Percentiles rank a stretch among this genome's conserved stretches.
Conservation (phyloP, 805 yeast species). For the Spathaspora hagerdaliae region DNA sequence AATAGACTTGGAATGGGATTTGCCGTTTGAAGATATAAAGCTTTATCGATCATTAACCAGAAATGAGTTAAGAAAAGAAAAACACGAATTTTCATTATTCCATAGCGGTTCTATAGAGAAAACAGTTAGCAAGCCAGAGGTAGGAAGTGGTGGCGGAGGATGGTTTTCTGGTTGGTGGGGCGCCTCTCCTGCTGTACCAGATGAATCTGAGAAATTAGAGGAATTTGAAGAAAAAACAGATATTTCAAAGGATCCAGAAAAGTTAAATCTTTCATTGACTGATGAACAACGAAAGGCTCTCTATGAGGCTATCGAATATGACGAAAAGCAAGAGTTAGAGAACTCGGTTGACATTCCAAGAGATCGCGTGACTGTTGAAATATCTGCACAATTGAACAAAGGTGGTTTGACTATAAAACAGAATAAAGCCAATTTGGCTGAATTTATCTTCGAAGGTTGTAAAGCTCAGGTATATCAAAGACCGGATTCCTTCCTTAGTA, state of each 20-base stretch:
- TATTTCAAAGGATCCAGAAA: constrained; percentile 19
- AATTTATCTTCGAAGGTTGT: constrained; percentile 79
- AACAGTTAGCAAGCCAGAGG: not conserved
- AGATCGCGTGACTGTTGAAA: constrained; percentile 64
- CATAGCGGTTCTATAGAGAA: constrained; percentile 11
- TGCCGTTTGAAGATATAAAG: constrained; percentile 75
- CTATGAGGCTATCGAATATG: constrained; percentile 89
- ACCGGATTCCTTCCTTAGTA: constrained; percentile 69
- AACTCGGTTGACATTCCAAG: constrained; percentile 60
- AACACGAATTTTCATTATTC: constrained; percentile 11
- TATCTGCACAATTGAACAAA: constrained; percentile 62
- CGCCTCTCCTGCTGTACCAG: not conserved
- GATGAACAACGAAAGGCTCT: constrained; percentile 88
- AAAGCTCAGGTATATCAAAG: constrained; percentile 68
- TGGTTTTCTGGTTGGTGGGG: constrained; percentile 77
- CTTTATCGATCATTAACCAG: constrained; percentile 82
- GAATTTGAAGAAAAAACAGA: constrained; percentile 25
- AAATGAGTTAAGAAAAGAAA: constrained; percentile 58
- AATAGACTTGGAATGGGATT: constrained; percentile 50
- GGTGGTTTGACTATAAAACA: constrained; percentile 71
- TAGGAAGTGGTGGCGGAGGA: constrained; percentile 29
- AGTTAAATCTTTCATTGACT: constrained; percentile 43
- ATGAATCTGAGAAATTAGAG: constrained; percentile 14
- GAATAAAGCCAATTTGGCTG: constrained; percentile 56
- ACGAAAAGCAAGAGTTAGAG: constrained; percentile 50